Evolutionary conservation across 106 monocot species (phyloP), one percentile per base, ranked within the genome.

Genomic region (Dioscorea zingiberensis): DNA sequence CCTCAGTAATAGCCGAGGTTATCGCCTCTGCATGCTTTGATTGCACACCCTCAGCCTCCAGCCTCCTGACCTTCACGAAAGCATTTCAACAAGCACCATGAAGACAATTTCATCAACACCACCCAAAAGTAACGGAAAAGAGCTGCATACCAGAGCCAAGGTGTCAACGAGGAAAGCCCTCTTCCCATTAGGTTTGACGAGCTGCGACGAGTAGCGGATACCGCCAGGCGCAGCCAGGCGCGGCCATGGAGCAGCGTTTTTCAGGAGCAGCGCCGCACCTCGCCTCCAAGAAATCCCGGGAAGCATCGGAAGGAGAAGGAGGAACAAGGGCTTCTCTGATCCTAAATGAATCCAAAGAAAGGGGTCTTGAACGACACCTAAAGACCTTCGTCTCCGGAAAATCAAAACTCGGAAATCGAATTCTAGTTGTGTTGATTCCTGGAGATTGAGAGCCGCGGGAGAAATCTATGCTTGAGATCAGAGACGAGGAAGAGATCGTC

Each of bases 21-120:
- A 81, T 75, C n/a, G 71, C 80, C 71, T 81, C 75, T 1, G 80
- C 80, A 18, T 75, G 80, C 66, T 75, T 75, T 32, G 71, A 75
- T n/a, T 65, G 60, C 45, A 81, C 47, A 1, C 75, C 80, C 29
- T 81, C 71, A 54, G 59, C 70, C 49, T 75, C 80, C 55, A 81
- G 32, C 19, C 56, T 75, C 75, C 75, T 74, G 24, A 80, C 80
- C 80, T 80, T 24, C 18, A 63, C 14, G 4, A 2, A 38, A 10
- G 9, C 38, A 38, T 38, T 38, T 38, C 38, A 38, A 6, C 38
- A 38, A 38, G 10, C 38, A 38, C 38, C 38, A 38, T 38, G 6
- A 38, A 6, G 0, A 10, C 38, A 38, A 38, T 38, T 38, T 38
- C 38, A 38, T 6, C 38, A 38, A 6, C 6, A 6, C 38, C 6